A percentile compares a stretch with the other conserved stretches of the same genome.
Conservation (phyloP, 106 monocot genomes). For the Allium cepa region DNA sequence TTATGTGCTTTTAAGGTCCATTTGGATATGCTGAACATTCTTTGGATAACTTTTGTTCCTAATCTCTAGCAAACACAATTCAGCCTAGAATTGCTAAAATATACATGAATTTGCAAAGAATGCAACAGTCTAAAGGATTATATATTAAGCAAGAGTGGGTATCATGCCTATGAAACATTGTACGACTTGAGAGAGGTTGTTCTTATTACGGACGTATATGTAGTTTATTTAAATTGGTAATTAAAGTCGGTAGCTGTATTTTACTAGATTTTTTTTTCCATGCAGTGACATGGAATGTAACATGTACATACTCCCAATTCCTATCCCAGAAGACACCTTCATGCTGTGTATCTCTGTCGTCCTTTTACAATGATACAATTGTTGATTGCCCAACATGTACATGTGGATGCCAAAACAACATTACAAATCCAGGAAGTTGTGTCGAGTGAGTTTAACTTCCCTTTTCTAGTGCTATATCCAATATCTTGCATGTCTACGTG, state of each 20-base stretch:
- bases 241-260: slow-evolving; percentile 3
- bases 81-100: too few species aligned
- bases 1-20: not conserved
- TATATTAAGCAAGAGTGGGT: too few species aligned
- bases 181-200: too few species aligned
- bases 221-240: not conserved
- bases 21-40: not conserved
- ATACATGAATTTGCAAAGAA: too few species aligned
- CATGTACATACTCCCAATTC: slow-evolving; percentile 60
- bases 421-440: too few species aligned
- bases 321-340: slow-evolving; percentile 19
- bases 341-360: slow-evolving; percentile 81
- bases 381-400: slow-evolving; percentile 60
- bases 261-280: not conserved
- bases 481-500: too few species aligned
- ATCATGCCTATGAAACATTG: too few species aligned
- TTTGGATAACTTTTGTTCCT: too few species aligned
- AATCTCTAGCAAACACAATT: too few species aligned
- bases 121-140: too few species aligned
- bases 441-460: too few species aligned
- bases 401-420: slow-evolving; percentile 39
- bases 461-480: too few species aligned
- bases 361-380: slow-evolving; percentile 59
- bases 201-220: not conserved
- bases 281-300: slow-evolving; percentile 70